These are phyloP conservation scores for Apiotrichum gracile DNA, from an alignment of 1,284 basidiomycete genomes.

Conservation along the genomic window DNA sequence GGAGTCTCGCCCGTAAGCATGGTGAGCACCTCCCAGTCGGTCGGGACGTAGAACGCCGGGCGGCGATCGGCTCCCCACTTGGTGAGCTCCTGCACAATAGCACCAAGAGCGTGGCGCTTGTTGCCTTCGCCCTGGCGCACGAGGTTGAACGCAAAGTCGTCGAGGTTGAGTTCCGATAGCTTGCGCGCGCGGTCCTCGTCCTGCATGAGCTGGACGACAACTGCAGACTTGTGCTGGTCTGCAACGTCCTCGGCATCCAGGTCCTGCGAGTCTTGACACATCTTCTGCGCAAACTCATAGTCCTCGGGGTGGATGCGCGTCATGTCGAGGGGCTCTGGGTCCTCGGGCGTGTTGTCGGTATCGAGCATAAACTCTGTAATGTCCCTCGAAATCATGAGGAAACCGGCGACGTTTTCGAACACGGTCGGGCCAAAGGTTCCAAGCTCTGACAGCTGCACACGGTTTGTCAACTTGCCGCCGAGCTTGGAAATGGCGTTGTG, in stretches of 20 bases:
- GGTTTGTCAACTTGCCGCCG: constrained; percentile 67
- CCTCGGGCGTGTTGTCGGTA: constrained; percentile 53
- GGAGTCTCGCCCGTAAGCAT: constrained; percentile 93
- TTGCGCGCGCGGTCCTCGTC: constrained; percentile 74
- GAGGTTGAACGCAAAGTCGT: constrained; percentile 93
- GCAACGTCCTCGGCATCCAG: constrained; percentile 90
- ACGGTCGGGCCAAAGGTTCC: constrained; percentile 75
- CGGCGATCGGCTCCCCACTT: constrained; percentile 78
- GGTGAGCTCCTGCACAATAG: constrained; percentile 85
- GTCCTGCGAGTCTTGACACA: constrained; percentile 95
- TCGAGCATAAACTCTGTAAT: constrained; percentile 53
- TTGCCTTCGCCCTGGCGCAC: constrained; percentile 65
- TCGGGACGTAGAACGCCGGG: constrained; percentile 61
- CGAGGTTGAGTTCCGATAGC: constrained; percentile 84
- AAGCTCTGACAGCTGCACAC: constrained; percentile 71
- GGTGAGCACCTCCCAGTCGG: constrained; percentile 75
- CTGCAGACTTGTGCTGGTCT: constrained; percentile 75
- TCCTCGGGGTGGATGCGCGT: constrained; percentile 98
- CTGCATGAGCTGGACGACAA: constrained; percentile 81
- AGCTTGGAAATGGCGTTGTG: constrained; percentile 72
- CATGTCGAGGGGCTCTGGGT: constrained; percentile 84
- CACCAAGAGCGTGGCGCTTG: constrained; percentile 80
- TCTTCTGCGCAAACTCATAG: constrained; percentile 95
- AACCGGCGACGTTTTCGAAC: constrained; percentile 83
- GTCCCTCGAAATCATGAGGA: constrained; percentile 74